These are phyloP conservation scores for Solanum dulcamara DNA, from an alignment of 257 asterid genomes.

Conservation along the genomic window DNA sequence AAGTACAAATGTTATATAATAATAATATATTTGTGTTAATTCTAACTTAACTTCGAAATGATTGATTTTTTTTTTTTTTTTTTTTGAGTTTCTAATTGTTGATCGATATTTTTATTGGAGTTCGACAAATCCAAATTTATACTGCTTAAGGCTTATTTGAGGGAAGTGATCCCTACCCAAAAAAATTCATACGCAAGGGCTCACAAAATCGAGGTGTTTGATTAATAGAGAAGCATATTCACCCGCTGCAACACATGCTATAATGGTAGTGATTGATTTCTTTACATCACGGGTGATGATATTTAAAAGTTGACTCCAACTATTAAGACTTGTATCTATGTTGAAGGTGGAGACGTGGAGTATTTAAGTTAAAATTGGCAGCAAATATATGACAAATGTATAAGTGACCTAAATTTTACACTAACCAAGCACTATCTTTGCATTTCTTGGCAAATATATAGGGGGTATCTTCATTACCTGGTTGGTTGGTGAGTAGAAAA, in stretches of 20 bases:
- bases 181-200: accelerated
- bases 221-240: background rate
- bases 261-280: background rate
- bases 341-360: background rate
- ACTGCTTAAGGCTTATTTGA: no score
- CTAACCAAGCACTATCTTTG: background rate
- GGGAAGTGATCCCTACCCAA: no score
- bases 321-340: background rate
- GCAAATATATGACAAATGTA: background rate
- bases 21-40: background rate
- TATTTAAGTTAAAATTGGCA: background rate
- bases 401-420: background rate
- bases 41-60: background rate
- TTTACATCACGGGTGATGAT: background rate
- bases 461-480: background rate
- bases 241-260: accelerated
- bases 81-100: no score
- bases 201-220: accelerated
- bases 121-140: no score
- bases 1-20: background rate
- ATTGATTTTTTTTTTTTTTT: background rate
- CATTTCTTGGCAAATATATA: background rate
- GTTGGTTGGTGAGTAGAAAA: background rate
- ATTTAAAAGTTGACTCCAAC: background rate
- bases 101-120: no score